Conservation (phyloP, 2,329 filamentous ascomycete genomes). For the Botryotinia convoluta region DNA sequence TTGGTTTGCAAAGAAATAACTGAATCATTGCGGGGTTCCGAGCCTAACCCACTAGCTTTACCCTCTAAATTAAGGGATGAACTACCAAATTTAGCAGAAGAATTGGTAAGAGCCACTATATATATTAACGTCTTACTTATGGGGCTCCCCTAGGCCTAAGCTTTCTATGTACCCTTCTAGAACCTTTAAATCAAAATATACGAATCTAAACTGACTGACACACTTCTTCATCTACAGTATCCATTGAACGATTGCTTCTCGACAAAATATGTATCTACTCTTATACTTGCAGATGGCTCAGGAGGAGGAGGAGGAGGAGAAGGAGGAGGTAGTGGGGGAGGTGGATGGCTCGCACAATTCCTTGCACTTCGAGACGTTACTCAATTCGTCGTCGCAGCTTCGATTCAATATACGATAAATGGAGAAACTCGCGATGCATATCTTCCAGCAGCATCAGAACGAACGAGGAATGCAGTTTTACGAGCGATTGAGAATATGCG, state of each 20-base stretch:
- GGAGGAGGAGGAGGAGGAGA: constrained; percentile 25
- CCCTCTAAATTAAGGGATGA: constrained; percentile 39
- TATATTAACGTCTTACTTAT: not conserved
- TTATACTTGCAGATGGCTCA: constrained; percentile 37
- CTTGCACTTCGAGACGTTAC: constrained; percentile 43
- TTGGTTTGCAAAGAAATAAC: constrained; percentile 42
- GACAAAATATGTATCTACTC: constrained; percentile 39
- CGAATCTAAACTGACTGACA: not conserved
- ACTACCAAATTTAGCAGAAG: constrained; percentile 40
- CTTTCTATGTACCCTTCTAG: not conserved
- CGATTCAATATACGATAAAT: constrained; percentile 41
- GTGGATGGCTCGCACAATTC: constrained; percentile 41
- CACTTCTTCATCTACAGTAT: constrained; percentile 34
- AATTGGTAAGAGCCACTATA: constrained; percentile 38
- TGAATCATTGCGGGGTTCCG: constrained; percentile 37
- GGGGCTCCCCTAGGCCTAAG: not conserved
- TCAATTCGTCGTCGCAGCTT: constrained; percentile 42
- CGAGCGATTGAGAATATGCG: constrained; percentile 40
- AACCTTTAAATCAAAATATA: not conserved
- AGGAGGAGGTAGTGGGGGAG: not conserved
- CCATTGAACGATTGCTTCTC: constrained; percentile 41
- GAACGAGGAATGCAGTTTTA: constrained; percentile 42
- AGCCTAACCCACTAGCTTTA: constrained; percentile 40
- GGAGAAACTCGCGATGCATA: constrained; percentile 39
- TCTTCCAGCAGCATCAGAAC: constrained; percentile 39